These are phyloP conservation scores for Dioszegia hungarica DNA, from an alignment of 768 basidiomycete species.

Conservation along the genomic window DNA sequence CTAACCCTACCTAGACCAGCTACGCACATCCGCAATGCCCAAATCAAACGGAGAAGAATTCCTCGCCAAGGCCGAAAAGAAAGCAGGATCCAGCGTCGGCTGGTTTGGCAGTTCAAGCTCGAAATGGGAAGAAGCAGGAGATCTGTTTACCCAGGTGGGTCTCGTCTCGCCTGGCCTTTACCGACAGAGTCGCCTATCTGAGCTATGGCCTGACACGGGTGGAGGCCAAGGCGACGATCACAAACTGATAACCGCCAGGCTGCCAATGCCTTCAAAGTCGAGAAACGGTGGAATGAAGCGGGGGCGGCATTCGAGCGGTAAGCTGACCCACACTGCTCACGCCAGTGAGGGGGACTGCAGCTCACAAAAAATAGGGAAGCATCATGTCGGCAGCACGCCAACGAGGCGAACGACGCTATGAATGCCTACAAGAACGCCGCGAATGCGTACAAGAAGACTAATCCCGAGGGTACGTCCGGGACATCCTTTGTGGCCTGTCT, in stretches of 20 bases:
- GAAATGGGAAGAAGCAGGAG: conserved; percentile 93
- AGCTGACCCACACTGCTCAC: background rate
- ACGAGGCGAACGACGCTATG: conserved; percentile 88
- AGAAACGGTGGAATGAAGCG: conserved; percentile 84
- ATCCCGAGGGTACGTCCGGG: conserved; percentile 66
- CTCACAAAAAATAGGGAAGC: conserved; percentile 61
- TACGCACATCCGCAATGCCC: conserved; percentile 11
- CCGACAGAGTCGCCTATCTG: background rate
- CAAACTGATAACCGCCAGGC: conserved; percentile 55
- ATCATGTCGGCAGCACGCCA: conserved; percentile 82
- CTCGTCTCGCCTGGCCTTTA: no score
- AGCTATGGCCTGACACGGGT: no score
- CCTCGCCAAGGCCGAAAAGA: conserved; percentile 88
- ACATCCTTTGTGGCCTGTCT: background rate
- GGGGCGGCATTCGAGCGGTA: conserved; percentile 75
- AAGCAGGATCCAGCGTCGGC: conserved; percentile 64
- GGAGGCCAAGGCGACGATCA: no score
- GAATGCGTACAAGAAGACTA: conserved; percentile 88
- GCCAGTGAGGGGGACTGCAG: background rate
- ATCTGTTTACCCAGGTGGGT: conserved; percentile 62
- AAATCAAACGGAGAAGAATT: conserved; percentile 73
- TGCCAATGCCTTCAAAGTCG: conserved; percentile 79
- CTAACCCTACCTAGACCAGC: no score
- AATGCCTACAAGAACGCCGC: conserved; percentile 99
- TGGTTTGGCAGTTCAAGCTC: conserved; percentile 82